Base-by-base conservation (phyloP, 1,139 yeast genomes). In the Hyphopichia khmerensis region DNA sequence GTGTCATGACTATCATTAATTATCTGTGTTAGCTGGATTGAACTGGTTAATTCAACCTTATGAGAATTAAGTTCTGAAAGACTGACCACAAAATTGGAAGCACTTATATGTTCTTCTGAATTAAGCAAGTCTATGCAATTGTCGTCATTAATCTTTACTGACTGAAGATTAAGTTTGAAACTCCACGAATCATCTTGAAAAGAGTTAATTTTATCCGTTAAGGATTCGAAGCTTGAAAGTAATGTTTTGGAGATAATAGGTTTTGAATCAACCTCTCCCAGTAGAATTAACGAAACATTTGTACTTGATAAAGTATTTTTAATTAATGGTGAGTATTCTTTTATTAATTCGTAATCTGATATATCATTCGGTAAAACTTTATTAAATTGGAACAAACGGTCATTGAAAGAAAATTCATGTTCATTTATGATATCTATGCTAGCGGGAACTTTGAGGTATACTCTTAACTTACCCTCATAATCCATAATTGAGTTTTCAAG, bases 401-500 rank as follows among this genome's bases (percentile, higher is more conserved):
- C 16, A 30, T 21, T 17, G 34, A 29, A 36, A 1, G 48, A 33
- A 2, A 40, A 16, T 36, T 56, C 56, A 2, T 44, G 34, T 1
- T 36, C 29, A 35, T 45, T 48, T 0, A 43, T 27, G 33, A 54
- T 50, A 4, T 18, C 4, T 44, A 50, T 48, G 2, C 41, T 35
- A 5, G 43, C 46, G 2, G 35, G 35, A 4, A 56, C 34, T 10
- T 57, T 55, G 1, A 62, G 48, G 45, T 68, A 71, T 0, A 69
- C 69, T 35, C 79, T 52, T 13, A 60, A 42, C 38, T 62, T 67
- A 0, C 72, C 72, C 41, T 67, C 64, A 38, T 71, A 57, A 36
- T 78, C 75, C 64, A 78, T 73, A 8, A 81, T 80, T 2, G 80
- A 68, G 49, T 79, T 76, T 52, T 80, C 82, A 33, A 80, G 59